A percentile compares a stretch with the other conserved stretches of the same genome.
phyloP scores from a whole-genome alignment of 169 alveolate genomes.

The Plasmodium cynomolgi region DNA sequence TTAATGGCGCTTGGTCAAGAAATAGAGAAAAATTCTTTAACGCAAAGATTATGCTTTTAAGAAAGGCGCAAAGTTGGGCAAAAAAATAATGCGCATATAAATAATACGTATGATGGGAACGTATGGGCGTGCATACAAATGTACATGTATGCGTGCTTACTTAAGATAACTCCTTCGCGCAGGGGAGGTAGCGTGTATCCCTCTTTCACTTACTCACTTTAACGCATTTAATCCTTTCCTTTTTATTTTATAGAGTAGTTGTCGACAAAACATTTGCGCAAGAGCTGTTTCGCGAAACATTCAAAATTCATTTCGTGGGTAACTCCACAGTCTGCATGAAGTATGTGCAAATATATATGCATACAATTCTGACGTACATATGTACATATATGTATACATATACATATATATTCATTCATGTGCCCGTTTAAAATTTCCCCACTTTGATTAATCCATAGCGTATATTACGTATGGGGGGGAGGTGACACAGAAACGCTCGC shows the following conservation, averaged over 20 bases:
- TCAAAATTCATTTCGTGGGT: neutral
- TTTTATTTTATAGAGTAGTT: neutral
- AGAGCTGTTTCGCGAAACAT: neutral
- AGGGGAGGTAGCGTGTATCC: neutral
- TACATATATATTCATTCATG: neutral
- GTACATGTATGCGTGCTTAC: neutral
- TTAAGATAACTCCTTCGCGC: neutral
- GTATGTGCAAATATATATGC: neutral
- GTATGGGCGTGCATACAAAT: neutral
- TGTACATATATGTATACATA: neutral
- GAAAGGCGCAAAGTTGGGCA: neutral
- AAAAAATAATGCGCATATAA: neutral
- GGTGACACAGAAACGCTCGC: neutral
- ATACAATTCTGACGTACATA: neutral
- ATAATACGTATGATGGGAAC: neutral
- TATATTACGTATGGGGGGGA: neutral
- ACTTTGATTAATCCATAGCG: neutral
- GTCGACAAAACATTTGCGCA: neutral
- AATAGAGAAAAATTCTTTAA: slow-evolving; percentile 33
- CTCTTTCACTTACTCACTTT: neutral
- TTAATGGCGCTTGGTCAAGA: neutral
- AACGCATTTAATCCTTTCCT: neutral
- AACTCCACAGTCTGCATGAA: neutral
- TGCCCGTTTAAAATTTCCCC: neutral
- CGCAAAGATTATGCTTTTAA: slow-evolving; percentile 15